Base-by-base conservation (phyloP, 1,284 basidiomycete genomes). In the Fomitiporia mediterranea region DNA sequence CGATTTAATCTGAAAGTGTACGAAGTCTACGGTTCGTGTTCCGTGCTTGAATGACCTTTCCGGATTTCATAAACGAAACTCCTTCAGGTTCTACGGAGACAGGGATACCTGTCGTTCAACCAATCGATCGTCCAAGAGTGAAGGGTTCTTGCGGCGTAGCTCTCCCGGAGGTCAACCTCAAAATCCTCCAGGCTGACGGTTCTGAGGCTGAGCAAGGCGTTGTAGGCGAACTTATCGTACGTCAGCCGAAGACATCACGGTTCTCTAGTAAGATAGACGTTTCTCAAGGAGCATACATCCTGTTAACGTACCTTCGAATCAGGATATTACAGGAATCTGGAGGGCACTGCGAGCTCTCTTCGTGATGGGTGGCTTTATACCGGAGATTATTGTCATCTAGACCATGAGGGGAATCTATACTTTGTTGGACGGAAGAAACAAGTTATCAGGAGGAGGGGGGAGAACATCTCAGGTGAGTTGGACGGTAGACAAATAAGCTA, bases 401-500 rank as follows among this genome's bases (percentile, higher is more conserved):
- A 56, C 38, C 9, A 13, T 21, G 37, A 50, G n/a, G 54, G 38
- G 21, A 56, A 56, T 19, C 38, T 56, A 6, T 56, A 40, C 38
- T 56, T 56, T 21, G 39, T 56, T 7, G 54, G 54, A 21, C 54
- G 54, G 27, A 56, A 28, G 54, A 56, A 56, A 27, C 47, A 56
- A 27, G 48, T 51, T 8, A 56, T 56, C 21, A 49, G 54, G 38
- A 32, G 54, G 6, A 27, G 54, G 23, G 54, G 54, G 5, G 54
- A 56, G 40, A 56, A 56, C 21, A 56, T 56, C 13, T 56, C 54
- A n/a, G 23, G 54, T 56, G 11, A 17, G 54, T 32, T 11, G 4
- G n/a, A n/a, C n/a, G n/a, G n/a, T n/a, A n/a, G n/a, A n/a, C n/a
- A n/a, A n/a, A n/a, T n/a, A n/a, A n/a, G n/a, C n/a, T n/a, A n/a